Base-by-base conservation (phyloP, 805 yeast species). In the Nakazawaea ishiwadae region DNA sequence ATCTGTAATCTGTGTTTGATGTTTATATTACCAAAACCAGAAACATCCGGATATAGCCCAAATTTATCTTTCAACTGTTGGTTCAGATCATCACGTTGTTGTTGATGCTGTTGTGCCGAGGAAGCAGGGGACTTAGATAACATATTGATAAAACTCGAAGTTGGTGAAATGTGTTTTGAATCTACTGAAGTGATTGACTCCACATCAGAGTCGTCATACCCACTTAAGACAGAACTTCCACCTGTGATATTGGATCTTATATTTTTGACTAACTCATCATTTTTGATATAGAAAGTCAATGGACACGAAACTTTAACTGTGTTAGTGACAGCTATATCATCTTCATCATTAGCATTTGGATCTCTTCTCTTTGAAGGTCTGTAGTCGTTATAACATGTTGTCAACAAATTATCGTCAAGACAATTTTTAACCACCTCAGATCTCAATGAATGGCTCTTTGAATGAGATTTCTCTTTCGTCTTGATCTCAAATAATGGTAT, bases 1-100 rank as follows among this genome's bases (percentile, higher is more conserved):
- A 84, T 71, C 55, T 84, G 93, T 37, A 84, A 58, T 37, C 89
- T 65, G 56, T 84, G 95, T 42, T 73, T 69, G 14, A 83, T 68
- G 48, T 72, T 76, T 34, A 84, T 69, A 51, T 79, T 81, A 26
- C 78, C 69, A 51, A 73, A 81, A 48, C 82, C 77, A 12, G 74
- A 66, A 32, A 69, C 58, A 51, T 84, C 89, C 1, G 90, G 81
- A 48, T 76, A 74, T 39, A 82, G 66, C 1, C 67, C 51, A 23
- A 44, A 33, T 42, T 47, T 37, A 24, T 34, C 24, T 17, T 31
- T 35, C 29, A 44, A 4, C 14, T 14, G 28, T 16, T 32, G 35
- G 8, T 34, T 12, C 5, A 27, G 2, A n/a, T 31, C 29, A 5
- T 18, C 27, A 11, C 27, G n/a, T n/a, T n/a, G n/a, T 33, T 21